Evolutionary conservation across 1,284 basidiomycete genomes (phyloP), one percentile per base, ranked within the genome.

Genomic region (Chondrostereum purpureum): DNA sequence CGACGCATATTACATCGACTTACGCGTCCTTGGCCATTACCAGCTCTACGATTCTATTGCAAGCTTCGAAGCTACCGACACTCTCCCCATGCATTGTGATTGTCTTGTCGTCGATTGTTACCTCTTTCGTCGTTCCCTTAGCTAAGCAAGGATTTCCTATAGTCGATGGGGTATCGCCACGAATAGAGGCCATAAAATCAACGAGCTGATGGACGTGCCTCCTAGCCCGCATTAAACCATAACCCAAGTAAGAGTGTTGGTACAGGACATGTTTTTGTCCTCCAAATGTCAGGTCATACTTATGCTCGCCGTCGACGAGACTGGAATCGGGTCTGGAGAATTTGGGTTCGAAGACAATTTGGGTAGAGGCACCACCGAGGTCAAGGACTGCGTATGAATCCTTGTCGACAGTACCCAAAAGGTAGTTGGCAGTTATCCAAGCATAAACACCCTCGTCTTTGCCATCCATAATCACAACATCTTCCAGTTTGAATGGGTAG

Each of bases 371-470:
- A 4, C 96, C 95, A 8, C 95, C 96, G 40, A 99, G 80, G 61
- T 99, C 95, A 53, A 99, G 84, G 39, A 97, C 92, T 14, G 94
- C 95, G 50, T 90, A 90, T n/a, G 91, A 83, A 44, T 69, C 67
- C 20, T 66, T 66, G 14, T 81, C 76, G 54, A 95, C 81, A 39
- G 84, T 81, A 43, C 76, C 76, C 41, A 94, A 70, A 24, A 95
- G 73, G 66, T 97, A 98, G 67, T 99, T 99, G 52, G 91, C 91
- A 10, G 94, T 97, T 58, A 98, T 93, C 95, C 95, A 99, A 14
- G 94, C 93, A 62, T 91, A 98, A 19, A 98, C 92, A 38, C 91
- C 92, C 66, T 99, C 95, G 60, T 98, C 93, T 56, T 83, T 87
- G 14, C 95, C 95, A 56, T 98, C 93, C 95, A 98, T 97, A 54